These are phyloP conservation scores for Chrysoporthe cubensis DNA, from an alignment of 2,329 filamentous ascomycete species.

Conservation along the genomic window DNA sequence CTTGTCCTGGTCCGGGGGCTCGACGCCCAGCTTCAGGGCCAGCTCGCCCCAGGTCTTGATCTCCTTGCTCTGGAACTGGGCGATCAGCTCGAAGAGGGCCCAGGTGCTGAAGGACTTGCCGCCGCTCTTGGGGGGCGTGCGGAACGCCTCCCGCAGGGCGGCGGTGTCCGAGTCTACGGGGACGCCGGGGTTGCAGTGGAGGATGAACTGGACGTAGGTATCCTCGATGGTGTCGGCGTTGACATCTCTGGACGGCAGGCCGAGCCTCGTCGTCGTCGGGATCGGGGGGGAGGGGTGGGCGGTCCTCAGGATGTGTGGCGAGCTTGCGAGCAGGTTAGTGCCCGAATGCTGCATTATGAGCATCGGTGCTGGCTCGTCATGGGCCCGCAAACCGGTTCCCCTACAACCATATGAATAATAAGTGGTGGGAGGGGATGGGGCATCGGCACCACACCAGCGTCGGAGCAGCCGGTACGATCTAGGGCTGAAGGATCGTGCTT, in stretches of 20 bases:
- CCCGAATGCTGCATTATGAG: constrained; percentile 28
- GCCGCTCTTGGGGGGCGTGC: constrained; percentile 81
- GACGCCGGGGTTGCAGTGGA: constrained; percentile 88
- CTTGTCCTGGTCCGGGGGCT: constrained; percentile 78
- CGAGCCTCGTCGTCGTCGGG: constrained; percentile 15
- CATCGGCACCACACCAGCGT: constrained; percentile 12
- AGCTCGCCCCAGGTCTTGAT: constrained; percentile 93
- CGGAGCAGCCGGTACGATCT: constrained; percentile 5
- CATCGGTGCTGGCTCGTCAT: constrained; percentile 20
- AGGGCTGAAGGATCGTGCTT: constrained; percentile 17
- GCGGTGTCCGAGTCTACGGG: constrained; percentile 69
- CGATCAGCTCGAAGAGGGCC: constrained; percentile 76
- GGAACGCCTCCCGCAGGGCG: constrained; percentile 75
- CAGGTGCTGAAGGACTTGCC: constrained; percentile 84
- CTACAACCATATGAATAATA: constrained; percentile 9
- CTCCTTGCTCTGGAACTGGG: constrained; percentile 77
- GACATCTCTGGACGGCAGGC: constrained; percentile 70
- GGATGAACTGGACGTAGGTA: constrained; percentile 81
- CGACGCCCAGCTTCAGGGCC: constrained; percentile 84
- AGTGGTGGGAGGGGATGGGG: constrained; percentile 1
- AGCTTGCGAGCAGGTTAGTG: constrained; percentile 25
- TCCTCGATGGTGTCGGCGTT: constrained; percentile 75
- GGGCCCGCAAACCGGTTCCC: constrained; percentile 9
- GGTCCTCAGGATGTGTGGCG: constrained; percentile 16
- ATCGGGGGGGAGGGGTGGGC: constrained; percentile 10